Conservation (phyloP, 2,329 filamentous ascomycete species). For the Nemania abortiva region DNA sequence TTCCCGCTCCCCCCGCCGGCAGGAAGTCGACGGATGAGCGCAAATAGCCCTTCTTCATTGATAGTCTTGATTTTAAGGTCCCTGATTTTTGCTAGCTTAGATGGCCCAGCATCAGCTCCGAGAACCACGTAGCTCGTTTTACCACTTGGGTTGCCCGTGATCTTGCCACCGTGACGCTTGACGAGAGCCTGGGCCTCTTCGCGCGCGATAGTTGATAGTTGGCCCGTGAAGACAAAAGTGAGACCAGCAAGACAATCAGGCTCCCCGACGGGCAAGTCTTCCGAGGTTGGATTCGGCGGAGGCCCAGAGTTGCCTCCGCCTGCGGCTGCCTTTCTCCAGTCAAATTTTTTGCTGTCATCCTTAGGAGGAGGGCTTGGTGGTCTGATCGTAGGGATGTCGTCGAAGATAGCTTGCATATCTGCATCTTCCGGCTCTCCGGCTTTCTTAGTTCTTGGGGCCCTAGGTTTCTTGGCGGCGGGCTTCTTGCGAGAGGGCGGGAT, state of each 20-base stretch:
- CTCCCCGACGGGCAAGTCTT: constrained; percentile 82
- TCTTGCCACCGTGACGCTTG: constrained; percentile 94
- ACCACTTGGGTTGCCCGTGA: constrained; percentile 84
- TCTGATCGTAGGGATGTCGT: constrained; percentile 85
- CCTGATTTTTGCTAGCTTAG: constrained; percentile 88
- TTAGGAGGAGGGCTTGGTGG: constrained; percentile 85
- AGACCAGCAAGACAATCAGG: constrained; percentile 92
- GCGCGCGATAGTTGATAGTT: constrained; percentile 82
- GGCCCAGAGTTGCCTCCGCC: constrained; percentile 72
- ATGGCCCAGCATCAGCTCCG: constrained; percentile 90
- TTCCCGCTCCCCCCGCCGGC: constrained; percentile 89
- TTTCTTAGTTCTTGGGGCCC: constrained; percentile 73
- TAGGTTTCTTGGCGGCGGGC: constrained; percentile 68
- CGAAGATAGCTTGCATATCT: constrained; percentile 84
- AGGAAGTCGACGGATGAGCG: constrained; percentile 83
- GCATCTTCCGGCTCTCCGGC: constrained; percentile 74
- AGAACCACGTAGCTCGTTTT: constrained; percentile 96
- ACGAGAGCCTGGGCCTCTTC: constrained; percentile 88
- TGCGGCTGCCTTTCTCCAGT: constrained; percentile 74
- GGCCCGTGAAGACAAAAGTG: constrained; percentile 94
- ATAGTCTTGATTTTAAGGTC: constrained; percentile 88
- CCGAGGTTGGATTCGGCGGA: constrained; percentile 71
- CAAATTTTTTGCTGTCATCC: constrained; percentile 79
- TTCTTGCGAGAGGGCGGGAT: constrained; percentile 65
- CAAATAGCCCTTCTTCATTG: constrained; percentile 91